Conservation (phyloP, 2,329 filamentous ascomycete genomes). For the Ophiostoma pallidulum region DNA sequence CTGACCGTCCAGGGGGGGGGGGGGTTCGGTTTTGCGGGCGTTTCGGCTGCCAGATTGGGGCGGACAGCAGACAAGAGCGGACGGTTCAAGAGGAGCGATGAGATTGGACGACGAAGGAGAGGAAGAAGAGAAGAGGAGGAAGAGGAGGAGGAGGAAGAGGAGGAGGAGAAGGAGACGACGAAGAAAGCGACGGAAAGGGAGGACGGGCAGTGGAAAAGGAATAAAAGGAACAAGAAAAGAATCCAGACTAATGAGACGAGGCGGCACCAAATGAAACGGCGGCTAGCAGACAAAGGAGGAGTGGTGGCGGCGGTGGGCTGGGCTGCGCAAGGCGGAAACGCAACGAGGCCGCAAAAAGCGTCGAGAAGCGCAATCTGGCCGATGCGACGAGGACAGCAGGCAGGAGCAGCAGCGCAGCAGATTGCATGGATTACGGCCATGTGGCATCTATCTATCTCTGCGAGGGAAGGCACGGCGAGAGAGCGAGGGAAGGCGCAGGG, state of each 20-base stretch:
- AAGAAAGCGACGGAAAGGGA: background rate
- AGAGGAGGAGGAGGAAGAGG: background rate
- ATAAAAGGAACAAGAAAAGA: background rate
- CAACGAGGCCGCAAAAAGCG: background rate
- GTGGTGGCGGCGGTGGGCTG: no score
- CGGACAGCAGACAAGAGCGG: background rate
- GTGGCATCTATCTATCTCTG: no score
- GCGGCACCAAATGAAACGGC: constrained; percentile 5
- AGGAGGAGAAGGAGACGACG: background rate
- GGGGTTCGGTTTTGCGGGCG: constrained; percentile 1
- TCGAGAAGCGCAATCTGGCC: no score
- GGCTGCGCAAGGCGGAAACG: no score
- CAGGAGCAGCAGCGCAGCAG: background rate
- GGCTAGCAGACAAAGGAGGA: constrained; percentile 4
- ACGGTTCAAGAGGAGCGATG: background rate
- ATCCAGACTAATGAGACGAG: background rate
- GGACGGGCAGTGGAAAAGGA: background rate
- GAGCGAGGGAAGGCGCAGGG: no score
- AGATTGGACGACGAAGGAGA: background rate
- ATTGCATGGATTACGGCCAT: no score
- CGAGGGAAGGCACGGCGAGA: no score
- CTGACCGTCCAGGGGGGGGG: no score
- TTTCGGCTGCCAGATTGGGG: constrained; percentile 3
- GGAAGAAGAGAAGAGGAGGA: background rate
- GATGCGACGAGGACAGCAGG: no score